A percentile compares a stretch with the other conserved stretches of the same genome.
These are phyloP conservation scores for Ceratocystiopsis brevicomis DNA, from an alignment of 2,329 filamentous ascomycete genomes.

Conservation along the genomic window DNA sequence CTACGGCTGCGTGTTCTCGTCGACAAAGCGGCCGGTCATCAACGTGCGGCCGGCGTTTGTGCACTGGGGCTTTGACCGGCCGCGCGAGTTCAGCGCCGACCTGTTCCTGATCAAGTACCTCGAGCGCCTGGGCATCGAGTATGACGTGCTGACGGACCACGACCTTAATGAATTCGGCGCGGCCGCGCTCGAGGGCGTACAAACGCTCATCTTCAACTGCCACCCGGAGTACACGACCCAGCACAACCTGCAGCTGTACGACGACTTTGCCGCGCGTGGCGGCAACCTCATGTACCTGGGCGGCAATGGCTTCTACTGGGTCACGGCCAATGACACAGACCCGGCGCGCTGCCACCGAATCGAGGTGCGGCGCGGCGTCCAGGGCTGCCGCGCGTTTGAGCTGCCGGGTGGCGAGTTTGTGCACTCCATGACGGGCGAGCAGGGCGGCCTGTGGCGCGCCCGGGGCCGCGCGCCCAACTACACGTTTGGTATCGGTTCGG, in stretches of 20 bases:
- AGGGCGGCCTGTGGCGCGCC: slow-evolving; percentile 17
- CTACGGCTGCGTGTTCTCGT: slow-evolving; percentile 16
- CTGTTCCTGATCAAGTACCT: slow-evolving; percentile 18
- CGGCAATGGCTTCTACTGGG: slow-evolving; percentile 20
- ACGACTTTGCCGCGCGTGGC: slow-evolving; percentile 13
- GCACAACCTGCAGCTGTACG: slow-evolving; percentile 13
- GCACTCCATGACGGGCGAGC: slow-evolving; percentile 13
- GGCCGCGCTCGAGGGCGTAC: slow-evolving; percentile 8
- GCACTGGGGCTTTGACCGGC: slow-evolving; percentile 17
- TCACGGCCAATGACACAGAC: slow-evolving; percentile 8
- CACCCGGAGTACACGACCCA: slow-evolving; percentile 18
- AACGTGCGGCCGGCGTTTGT: slow-evolving; percentile 19
- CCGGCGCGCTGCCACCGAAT: slow-evolving; percentile 13
- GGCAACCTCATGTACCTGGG: slow-evolving; percentile 21
- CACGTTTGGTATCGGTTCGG: slow-evolving; percentile 16
- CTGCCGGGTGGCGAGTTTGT: slow-evolving; percentile 15
- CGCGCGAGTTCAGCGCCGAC: slow-evolving; percentile 19
- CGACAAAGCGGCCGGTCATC: slow-evolving; percentile 17
- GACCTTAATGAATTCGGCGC: slow-evolving; percentile 7
- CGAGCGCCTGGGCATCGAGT: slow-evolving; percentile 13
- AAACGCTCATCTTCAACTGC: slow-evolving; percentile 14
- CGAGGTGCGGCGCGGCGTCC: slow-evolving; percentile 17
- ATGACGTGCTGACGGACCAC: slow-evolving; percentile 20
- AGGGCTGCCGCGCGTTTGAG: slow-evolving; percentile 14
- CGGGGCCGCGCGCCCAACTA: slow-evolving; percentile 15